Conservation (phyloP, 768 basidiomycete genomes). For the Boletus sp. region DNA sequence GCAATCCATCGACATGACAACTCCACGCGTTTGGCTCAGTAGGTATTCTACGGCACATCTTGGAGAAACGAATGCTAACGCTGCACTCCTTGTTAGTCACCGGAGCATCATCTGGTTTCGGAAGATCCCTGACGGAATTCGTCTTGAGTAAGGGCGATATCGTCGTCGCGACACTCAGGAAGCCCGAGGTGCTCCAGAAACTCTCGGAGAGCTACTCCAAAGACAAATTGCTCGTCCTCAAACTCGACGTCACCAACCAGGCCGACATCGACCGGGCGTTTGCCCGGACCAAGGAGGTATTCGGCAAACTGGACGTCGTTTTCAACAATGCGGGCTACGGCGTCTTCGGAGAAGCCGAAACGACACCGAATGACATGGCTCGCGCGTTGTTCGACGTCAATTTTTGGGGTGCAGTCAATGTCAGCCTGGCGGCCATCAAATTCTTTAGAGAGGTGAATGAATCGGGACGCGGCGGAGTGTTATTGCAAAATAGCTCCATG, state of each 20-base stretch:
- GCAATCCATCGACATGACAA: constrained; percentile 1
- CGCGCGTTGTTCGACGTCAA: constrained; percentile 27
- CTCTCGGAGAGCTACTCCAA: constrained; percentile 2
- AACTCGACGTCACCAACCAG: constrained; percentile 13
- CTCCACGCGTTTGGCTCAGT: constrained; percentile 13
- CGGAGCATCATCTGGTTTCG: constrained; percentile 42
- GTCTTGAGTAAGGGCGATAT: constrained; percentile 36
- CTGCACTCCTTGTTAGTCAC: constrained; percentile 30
- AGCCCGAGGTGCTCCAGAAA: constrained; percentile 26
- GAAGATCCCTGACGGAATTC: constrained; percentile 31
- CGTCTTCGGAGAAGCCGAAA: constrained; percentile 26
- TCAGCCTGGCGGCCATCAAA: constrained; percentile 25
- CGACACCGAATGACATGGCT: constrained; percentile 15
- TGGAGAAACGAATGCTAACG: not conserved
- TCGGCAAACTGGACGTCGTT: constrained; percentile 17
- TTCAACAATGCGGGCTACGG: constrained; percentile 22
- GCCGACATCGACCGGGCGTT: constrained; percentile 14
- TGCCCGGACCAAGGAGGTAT: constrained; percentile 3
- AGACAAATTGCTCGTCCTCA: constrained; percentile 13
- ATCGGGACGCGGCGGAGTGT: constrained; percentile 27
- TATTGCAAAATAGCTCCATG: not conserved
- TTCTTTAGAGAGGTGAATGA: constrained; percentile 37
- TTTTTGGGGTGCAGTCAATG: constrained; percentile 28
- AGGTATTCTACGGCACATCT: not conserved
- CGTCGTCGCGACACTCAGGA: constrained; percentile 43